These are phyloP conservation scores for Noccaea bulbosa DNA, from an alignment of 345 rosid species.

Conservation along the genomic window DNA sequence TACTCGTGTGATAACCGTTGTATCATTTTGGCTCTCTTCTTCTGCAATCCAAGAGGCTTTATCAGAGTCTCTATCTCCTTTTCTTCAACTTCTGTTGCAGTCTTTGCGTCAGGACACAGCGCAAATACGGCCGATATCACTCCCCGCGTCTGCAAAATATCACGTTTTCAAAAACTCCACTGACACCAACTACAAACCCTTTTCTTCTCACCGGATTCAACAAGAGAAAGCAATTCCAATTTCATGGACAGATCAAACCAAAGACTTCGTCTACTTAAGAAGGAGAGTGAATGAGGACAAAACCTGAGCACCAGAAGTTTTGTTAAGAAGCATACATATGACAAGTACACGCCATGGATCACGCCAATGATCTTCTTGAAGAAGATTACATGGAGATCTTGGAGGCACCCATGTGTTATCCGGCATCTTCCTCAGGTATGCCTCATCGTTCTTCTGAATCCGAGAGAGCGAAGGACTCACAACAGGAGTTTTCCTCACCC, in stretches of 20 bases:
- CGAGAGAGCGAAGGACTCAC: slow-evolving; percentile 41
- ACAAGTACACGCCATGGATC: slow-evolving; percentile 77
- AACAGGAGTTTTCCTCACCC: slow-evolving; percentile 30
- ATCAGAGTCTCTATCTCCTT: slow-evolving; percentile 56
- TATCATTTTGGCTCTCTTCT: slow-evolving; percentile 64
- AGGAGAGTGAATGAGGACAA: slow-evolving; percentile 21
- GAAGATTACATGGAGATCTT: slow-evolving; percentile 50
- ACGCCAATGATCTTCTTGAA: slow-evolving; percentile 63
- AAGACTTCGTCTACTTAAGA: neutral
- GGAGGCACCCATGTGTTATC: slow-evolving; percentile 69
- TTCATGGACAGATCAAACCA: neutral
- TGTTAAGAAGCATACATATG: slow-evolving; percentile 78
- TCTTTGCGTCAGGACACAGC: slow-evolving; percentile 69
- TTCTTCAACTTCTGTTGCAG: slow-evolving; percentile 51
- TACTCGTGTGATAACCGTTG: slow-evolving; percentile 65
- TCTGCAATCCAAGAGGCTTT: slow-evolving; percentile 59
- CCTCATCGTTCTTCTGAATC: slow-evolving; percentile 56
- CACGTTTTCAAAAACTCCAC: neutral
- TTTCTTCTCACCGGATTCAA: slow-evolving; percentile 2
- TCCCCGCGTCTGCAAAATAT: slow-evolving; percentile 51
- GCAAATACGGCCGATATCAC: slow-evolving; percentile 56
- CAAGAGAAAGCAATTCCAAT: neutral
- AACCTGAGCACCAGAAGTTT: slow-evolving; percentile 65
- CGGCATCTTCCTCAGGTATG: slow-evolving; percentile 51
- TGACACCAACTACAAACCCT: neutral